Conservation (phyloP, 768 basidiomycete species). For the Clitopilus passeckerianus region DNA sequence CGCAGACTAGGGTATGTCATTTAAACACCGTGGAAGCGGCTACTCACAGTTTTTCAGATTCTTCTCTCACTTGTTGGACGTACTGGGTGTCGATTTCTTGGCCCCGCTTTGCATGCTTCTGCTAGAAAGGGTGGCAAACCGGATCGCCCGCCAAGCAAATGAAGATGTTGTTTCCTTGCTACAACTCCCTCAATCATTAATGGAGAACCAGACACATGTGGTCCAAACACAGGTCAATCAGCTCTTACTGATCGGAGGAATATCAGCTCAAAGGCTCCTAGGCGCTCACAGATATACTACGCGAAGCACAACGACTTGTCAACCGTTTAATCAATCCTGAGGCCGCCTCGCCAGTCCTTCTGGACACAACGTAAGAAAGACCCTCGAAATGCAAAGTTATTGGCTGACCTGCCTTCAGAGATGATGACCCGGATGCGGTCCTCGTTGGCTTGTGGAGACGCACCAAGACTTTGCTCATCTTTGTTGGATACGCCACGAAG, state of each 20-base stretch:
- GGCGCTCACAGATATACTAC: slow-evolving; percentile 60
- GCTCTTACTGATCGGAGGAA: no score
- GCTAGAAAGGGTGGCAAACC: slow-evolving; percentile 71
- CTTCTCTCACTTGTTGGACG: slow-evolving; percentile 81
- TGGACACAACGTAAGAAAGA: slow-evolving; percentile 50
- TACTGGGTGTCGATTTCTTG: slow-evolving; percentile 81
- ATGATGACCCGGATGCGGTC: slow-evolving; percentile 51
- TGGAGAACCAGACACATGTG: slow-evolving; percentile 47
- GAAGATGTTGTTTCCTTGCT: slow-evolving; percentile 59
- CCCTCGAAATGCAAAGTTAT: neutral
- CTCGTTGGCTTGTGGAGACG: slow-evolving; percentile 48
- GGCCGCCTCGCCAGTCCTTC: slow-evolving; percentile 36
- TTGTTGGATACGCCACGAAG: slow-evolving; percentile 52
- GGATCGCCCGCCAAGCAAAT: slow-evolving; percentile 55
- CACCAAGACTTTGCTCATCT: slow-evolving; percentile 62
- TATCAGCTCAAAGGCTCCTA: slow-evolving; percentile 19
- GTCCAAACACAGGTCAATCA: slow-evolving; percentile 46
- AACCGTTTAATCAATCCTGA: slow-evolving; percentile 33
- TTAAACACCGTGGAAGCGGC: neutral
- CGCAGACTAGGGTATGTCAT: slow-evolving; percentile 74
- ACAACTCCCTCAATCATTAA: slow-evolving; percentile 59
- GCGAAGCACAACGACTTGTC: slow-evolving; percentile 61
- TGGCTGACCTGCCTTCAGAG: slow-evolving; percentile 29
- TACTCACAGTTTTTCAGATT: slow-evolving; percentile 47
- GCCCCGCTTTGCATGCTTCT: slow-evolving; percentile 81